Base-by-base conservation (phyloP, 2,329 filamentous ascomycete genomes). In the Cladosporium oxysporum region DNA sequence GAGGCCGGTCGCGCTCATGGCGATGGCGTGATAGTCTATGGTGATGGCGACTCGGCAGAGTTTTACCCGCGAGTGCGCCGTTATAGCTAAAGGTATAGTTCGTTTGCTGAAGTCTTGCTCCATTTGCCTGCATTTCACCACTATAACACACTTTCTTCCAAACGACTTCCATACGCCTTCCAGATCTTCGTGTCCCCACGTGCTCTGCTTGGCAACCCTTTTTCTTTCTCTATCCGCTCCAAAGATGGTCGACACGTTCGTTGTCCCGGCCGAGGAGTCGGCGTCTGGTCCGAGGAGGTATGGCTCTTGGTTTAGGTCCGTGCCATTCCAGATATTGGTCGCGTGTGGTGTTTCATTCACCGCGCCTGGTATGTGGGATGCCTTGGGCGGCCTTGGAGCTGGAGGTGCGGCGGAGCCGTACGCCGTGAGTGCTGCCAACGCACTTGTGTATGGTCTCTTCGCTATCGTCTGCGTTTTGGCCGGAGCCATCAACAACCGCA, bases 401-500 rank as follows among this genome's bases (percentile, higher is more conserved):
- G 61, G 61, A 21, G 61, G 61, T 49, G 61, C 61, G 18, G 61
- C 61, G 16, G 61, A 63, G 50, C 65, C 53, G 12, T 63, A 64
- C 53, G 53, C 59, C 8, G 58, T 63, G 33, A 63, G 50, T 47
- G 60, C 58, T 7, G 65, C 59, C 61, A 66, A 63, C 29, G 65
- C 65, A 11, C 61, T 64, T 6, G 60, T 63, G 35, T 62, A 66
- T 47, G 65, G 53, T 11, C 60, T 66, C 44, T 66, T 66, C 44
- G 59, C 65, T 29, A 57, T 62, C 11, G 58, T 63, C 31, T 64
- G 65, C 41, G 64, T 68, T 8, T 49, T 63, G 16, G 67, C 67
- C 1, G 76, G 77, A 33, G 76, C 75, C 7, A 77, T 78, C 70
- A 78, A 77, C 69, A 77, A 78, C 62, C 75, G 76, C 26, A 78